Conservation (phyloP, 768 basidiomycete genomes). For the Tylopilus balloui region DNA sequence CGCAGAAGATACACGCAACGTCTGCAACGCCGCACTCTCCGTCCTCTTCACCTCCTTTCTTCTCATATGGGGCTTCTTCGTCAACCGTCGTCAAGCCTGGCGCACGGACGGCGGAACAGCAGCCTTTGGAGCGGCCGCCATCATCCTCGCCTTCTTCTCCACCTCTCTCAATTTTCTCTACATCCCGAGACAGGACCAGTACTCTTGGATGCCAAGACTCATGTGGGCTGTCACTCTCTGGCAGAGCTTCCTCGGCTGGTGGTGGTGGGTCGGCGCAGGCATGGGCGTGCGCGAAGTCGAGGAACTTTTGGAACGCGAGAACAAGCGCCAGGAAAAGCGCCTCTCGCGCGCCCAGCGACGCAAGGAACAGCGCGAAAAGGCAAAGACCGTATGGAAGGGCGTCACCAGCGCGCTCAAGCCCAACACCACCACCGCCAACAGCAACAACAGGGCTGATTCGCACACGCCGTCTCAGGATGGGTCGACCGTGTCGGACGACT, state of each 20-base stretch:
- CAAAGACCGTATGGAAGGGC: constrained; percentile 54
- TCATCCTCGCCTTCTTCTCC: constrained; percentile 75
- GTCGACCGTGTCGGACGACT: neutral
- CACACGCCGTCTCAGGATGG: constrained; percentile 11
- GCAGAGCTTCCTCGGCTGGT: constrained; percentile 97
- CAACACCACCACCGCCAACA: too few relatives aligned
- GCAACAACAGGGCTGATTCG: neutral
- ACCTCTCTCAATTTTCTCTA: constrained; percentile 87
- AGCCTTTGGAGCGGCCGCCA: constrained; percentile 82
- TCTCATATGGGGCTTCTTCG: constrained; percentile 86
- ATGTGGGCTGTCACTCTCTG: constrained; percentile 92
- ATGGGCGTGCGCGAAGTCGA: constrained; percentile 74
- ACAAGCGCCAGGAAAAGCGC: constrained; percentile 50
- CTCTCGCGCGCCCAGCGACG: constrained; percentile 44
- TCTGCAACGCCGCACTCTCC: constrained; percentile 95
- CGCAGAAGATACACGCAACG: constrained; percentile 78
- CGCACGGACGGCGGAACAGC: constrained; percentile 95
- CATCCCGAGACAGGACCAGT: constrained; percentile 77
- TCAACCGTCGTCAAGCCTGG: constrained; percentile 93
- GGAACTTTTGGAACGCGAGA: constrained; percentile 50
- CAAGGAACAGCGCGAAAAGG: constrained; percentile 47
- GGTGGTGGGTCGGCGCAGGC: constrained; percentile 99
- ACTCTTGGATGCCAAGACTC: constrained; percentile 86
- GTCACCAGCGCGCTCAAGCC: constrained; percentile 49
- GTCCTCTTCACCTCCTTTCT: constrained; percentile 89